Base-by-base conservation (phyloP, 2,329 filamentous ascomycete genomes). In the Aurifilum marmelostoma region DNA sequence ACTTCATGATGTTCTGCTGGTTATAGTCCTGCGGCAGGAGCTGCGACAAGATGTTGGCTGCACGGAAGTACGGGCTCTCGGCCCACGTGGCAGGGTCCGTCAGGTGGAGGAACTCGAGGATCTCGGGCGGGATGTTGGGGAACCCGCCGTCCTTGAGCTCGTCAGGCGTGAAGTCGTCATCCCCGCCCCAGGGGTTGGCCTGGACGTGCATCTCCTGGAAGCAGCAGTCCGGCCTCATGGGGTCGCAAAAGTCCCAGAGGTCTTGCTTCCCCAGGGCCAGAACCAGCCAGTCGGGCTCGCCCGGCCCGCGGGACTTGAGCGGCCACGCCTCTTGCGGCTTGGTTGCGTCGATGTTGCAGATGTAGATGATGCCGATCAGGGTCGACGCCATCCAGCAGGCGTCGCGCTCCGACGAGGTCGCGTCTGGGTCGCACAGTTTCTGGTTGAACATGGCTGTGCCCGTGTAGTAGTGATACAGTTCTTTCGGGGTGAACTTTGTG, bases 201-300 rank as follows among this genome's bases (percentile, higher is more conserved):
- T 59, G 37, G 11, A 73, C 50, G 14, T 82, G 73, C 60, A 69
- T 27, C 1, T 16, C 54, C 39, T 27, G 61, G n/a, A 69, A 69
- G 39, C 67, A 69, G 27, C 67, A 18, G n/a, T 69, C 67, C 0
- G 71, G 52, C 12, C 84, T 78, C 4, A 80, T 69, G 0, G 86
- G 84, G 63, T 89, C 79, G 0, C 83, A 79, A 0, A 88, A 74
- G 1, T 80, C 74, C 82, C 83, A 88, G 1, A 90, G 79, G 4
- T 81, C 80, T 66, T 80, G 82, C 76, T 90, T 90, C 0, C 86
- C 85, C 16, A 85, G 81, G 68, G 80, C 83, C 75, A 90, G 82
- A 63, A 80, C 84, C 2, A 90, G 74, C 88, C 88, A 91, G 73
- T 86, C 81, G 1, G 90, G 78, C 71, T 89, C 85, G 0, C 77